These are phyloP conservation scores for Tylopilus rubrobrunneus DNA, from an alignment of 768 basidiomycete species.

Conservation along the genomic window DNA sequence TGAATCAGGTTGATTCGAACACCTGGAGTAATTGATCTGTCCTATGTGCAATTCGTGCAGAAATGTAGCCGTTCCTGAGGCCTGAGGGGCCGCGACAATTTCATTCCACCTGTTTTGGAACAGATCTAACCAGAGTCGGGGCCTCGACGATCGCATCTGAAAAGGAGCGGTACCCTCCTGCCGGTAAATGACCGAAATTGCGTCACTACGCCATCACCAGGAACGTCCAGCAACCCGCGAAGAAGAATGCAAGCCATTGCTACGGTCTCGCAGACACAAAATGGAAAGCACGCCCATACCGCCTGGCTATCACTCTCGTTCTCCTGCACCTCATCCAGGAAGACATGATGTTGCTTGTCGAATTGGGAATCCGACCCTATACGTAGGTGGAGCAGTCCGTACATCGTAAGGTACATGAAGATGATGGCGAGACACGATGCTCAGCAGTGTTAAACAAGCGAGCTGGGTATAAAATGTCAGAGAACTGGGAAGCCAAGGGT, in stretches of 20 bases:
- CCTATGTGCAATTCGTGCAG: not conserved
- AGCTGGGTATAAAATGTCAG: slow-evolving; percentile 27
- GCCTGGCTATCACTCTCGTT: slow-evolving; percentile 24
- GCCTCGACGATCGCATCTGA: slow-evolving; percentile 17
- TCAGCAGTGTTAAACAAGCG: slow-evolving; percentile 13
- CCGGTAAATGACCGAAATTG: slow-evolving; percentile 21
- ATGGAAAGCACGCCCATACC: slow-evolving; percentile 30
- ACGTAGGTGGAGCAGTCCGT: slow-evolving; percentile 18
- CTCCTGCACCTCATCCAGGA: slow-evolving; percentile 14
- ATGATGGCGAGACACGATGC: slow-evolving; percentile 14
- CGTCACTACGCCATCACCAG: slow-evolving; percentile 20
- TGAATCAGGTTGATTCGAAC: not conserved
- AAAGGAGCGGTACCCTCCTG: slow-evolving; percentile 7
- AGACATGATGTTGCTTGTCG: slow-evolving; percentile 13
- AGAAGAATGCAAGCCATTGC: slow-evolving; percentile 19
- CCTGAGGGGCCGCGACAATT: not conserved
- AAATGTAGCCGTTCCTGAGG: not conserved
- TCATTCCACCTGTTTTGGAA: slow-evolving; percentile 6
- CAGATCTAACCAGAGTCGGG: slow-evolving; percentile 12
- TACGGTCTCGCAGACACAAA: slow-evolving; percentile 23
- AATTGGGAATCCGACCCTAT: slow-evolving; percentile 23
- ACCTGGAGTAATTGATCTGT: not conserved
- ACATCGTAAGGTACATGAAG: slow-evolving; percentile 3
- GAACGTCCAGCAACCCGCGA: slow-evolving; percentile 7
- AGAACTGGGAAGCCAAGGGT: slow-evolving; percentile 7